A percentile compares a stretch with the other conserved stretches of the same genome.
Conservation (phyloP, 2,329 filamentous ascomycete species). For the Elsinoe australis region DNA sequence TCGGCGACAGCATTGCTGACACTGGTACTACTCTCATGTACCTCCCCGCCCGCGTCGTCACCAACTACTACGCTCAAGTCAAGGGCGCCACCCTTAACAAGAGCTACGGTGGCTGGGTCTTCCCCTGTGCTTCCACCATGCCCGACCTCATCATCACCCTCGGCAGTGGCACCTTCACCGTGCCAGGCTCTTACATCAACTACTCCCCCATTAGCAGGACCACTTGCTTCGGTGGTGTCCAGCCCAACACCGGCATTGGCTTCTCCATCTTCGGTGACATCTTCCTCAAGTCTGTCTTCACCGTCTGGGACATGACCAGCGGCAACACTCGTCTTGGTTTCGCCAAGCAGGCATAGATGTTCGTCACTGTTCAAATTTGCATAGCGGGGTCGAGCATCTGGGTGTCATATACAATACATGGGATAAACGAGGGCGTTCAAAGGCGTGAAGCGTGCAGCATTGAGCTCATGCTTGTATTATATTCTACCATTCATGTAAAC, state of each 20-base stretch:
- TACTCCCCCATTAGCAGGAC: constrained; percentile 45
- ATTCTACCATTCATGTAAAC: constrained; percentile 2
- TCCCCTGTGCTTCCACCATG: constrained; percentile 33
- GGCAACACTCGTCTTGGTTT: constrained; percentile 17
- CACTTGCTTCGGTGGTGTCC: constrained; percentile 59
- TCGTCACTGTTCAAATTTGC: not conserved
- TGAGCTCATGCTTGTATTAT: not conserved
- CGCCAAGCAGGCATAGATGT: constrained; percentile 26
- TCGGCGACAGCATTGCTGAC: constrained; percentile 54
- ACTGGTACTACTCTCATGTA: constrained; percentile 60
- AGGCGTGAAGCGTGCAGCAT: not conserved
- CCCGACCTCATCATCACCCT: constrained; percentile 44
- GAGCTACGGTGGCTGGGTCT: constrained; percentile 36
- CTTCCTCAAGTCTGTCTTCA: constrained; percentile 67
- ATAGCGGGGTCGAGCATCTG: not conserved
- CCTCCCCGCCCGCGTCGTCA: constrained; percentile 41
- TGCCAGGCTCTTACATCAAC: constrained; percentile 35
- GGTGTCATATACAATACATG: not conserved
- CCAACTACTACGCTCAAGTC: constrained; percentile 35
- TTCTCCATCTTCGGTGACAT: constrained; percentile 65
- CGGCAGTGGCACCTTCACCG: constrained; percentile 35
- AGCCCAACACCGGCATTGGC: constrained; percentile 46
- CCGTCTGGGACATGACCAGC: constrained; percentile 48
- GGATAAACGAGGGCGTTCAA: not conserved
- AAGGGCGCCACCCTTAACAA: constrained; percentile 32